Base-by-base conservation (phyloP, 768 basidiomycete species). In the Fomitopsis serialis region DNA sequence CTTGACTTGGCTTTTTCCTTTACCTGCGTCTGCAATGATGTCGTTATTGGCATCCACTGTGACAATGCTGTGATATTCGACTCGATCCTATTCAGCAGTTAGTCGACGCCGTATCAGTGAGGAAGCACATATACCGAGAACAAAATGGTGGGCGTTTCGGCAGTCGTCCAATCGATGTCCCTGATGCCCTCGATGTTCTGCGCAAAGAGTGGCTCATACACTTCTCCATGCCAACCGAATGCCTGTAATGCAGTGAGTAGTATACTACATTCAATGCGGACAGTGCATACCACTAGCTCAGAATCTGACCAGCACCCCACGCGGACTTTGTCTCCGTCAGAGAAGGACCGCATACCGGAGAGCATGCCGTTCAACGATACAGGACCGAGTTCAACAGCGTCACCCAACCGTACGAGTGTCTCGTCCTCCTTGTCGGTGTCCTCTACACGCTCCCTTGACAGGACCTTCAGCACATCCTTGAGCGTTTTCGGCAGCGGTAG, bases 401-500 rank as follows among this genome's bases (percentile, higher is more conserved):
- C 66, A 19, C 70, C 73, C 7, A 73, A 58, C 27, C 57, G 56
- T 29, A 73, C 54, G 34, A 69, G 70, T 45, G 63, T 67, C 3
- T 37, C 46, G n/a, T 12, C 50, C 32, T 53, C 55, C 56, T 43
- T 61, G 57, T 55, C 60, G 27, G 43, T 54, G 54, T 53, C 68
- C 60, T 29, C 37, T 3, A 78, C 48, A 49, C 74, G 71, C 27
- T 86, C 85, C 0, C 72, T 60, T n/a, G 80, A 79, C n/a, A 64
- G 72, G 24, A 69, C 69, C 51, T 73, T 72, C 13, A 80, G 72
- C 1, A 74, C 69, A 4, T 40, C 37, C 63, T 82, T 89, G 72
- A 89, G 83, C 2, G 82, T 77, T 55, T 82, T 85, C 7, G 84
- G 73, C n/a, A 87, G 68, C 0, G 75, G 72, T n/a, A 81, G 63